Base-by-base conservation (phyloP, 495 filamentous ascomycete genomes). In the Pyrenula massariospora region DNA sequence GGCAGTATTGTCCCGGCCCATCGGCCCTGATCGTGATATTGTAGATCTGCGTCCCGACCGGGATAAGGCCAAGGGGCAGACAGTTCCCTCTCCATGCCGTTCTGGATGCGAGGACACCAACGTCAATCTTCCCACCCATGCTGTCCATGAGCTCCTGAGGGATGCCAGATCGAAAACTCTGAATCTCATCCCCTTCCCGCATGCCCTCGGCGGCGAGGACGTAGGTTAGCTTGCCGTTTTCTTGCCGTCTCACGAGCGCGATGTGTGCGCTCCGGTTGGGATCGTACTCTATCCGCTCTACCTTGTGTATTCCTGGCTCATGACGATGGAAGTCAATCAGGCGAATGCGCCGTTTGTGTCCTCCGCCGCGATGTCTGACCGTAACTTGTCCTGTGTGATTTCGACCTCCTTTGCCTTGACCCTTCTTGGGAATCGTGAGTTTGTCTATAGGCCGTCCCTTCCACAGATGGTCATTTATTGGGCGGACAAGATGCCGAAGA, bases 1-100 rank as follows among this genome's bases (percentile, higher is more conserved):
- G 83, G 67, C 93, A 98, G 63, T 97, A 88, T 49, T 96, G 90
- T 21, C 83, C 93, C 12, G 84, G 83, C 54, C 85, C 82, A 1
- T 79, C 78, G 11, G 80, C 72, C 48, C 79, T 78, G 20, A 91
- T 86, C 12, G 92, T 93, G 23, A 98, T 81, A 59, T 90, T 91
- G 79, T 84, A 95, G 54, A 98, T 82, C n/a, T 86, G 75, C 23
- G 87, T 94, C 11, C 92, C 91, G 48, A 96, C 76, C 0, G 93
- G 94, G 50, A 97, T 85, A 85, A 97, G 91, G 66, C 93, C 88
- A 65, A 97, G 67, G 20, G 93, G 93, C 56, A 98, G 65, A 71
- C 93, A 98, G 64, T 98, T 98, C 21, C 93, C 93, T 72, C 91
- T 81, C 79, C 89, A 90, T 2, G 89, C 89, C 25, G 94, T 98